Conservation (phyloP, 495 filamentous ascomycete genomes). For the Penicillium subrubescens region DNA sequence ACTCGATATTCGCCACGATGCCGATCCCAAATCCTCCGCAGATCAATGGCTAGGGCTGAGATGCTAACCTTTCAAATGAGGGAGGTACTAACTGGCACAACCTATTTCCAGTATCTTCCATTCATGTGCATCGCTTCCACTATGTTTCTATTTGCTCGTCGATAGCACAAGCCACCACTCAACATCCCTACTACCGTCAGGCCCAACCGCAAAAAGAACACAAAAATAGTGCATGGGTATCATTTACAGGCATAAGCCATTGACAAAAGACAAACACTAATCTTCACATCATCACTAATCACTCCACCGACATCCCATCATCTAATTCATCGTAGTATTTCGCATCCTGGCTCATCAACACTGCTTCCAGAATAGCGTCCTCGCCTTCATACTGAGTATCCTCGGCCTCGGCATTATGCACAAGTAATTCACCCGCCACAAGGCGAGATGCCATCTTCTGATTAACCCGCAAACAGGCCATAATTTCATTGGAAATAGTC, state of each 20-base stretch:
- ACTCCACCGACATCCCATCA: constrained; percentile 29
- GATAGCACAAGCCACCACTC: neutral
- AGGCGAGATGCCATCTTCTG: constrained; percentile 35
- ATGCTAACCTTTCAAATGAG: neutral
- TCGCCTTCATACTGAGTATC: constrained; percentile 36
- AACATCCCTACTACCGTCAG: neutral
- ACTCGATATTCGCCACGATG: neutral
- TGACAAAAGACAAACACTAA: neutral
- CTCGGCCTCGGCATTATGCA: constrained; percentile 18
- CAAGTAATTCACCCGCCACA: constrained; percentile 19
- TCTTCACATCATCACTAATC: constrained; percentile 1
- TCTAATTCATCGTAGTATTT: constrained; percentile 9
- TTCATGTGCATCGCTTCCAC: neutral
- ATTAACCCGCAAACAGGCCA: constrained; percentile 37
- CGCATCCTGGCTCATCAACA: constrained; percentile 1
- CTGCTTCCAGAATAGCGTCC: constrained; percentile 34
- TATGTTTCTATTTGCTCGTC: neutral
- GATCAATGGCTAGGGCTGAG: neutral
- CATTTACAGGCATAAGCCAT: neutral
- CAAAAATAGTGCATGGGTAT: neutral
- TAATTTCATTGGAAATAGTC: constrained; percentile 29
- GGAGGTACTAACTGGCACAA: neutral
- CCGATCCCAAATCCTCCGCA: neutral
- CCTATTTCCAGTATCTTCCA: neutral
- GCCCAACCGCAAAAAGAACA: neutral